These are phyloP conservation scores for Daphne laureola DNA, from an alignment of 441 rosid genomes.

Conservation along the genomic window DNA sequence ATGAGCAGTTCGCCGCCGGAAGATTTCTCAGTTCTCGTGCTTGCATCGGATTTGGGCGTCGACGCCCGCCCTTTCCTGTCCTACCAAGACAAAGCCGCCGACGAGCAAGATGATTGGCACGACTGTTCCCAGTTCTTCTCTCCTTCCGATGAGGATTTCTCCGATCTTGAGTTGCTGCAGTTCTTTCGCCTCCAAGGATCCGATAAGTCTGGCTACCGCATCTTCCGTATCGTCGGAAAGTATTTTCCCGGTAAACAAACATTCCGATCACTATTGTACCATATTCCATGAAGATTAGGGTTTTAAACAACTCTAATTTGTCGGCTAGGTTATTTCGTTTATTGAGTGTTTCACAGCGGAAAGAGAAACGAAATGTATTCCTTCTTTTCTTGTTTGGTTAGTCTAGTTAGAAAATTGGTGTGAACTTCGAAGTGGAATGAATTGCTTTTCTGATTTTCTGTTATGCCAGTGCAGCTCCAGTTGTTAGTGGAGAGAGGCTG, in stretches of 20 bases:
- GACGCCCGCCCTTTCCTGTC: constrained; percentile 68
- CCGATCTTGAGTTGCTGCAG: constrained; percentile 71
- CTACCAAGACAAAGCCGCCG: constrained; percentile 15
- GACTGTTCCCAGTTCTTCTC: constrained; percentile 59
- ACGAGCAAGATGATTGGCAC: constrained; percentile 59
- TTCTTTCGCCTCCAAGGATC: constrained; percentile 49
- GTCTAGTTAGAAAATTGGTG: too few relatives aligned
- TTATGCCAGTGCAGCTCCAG: constrained; percentile 46
- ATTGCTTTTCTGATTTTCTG: constrained; percentile 6
- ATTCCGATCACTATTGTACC: neutral
- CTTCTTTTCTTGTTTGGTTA: neutral
- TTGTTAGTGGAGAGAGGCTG: constrained; percentile 50
- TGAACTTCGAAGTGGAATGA: neutral
- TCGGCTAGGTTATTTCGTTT: too few relatives aligned
- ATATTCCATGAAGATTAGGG: neutral
- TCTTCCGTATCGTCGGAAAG: constrained; percentile 58
- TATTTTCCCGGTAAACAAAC: constrained; percentile 48
- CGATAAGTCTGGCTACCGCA: constrained; percentile 51
- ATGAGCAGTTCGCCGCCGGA: constrained; percentile 37
- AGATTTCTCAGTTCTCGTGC: constrained; percentile 71
- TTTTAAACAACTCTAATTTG: too few relatives aligned
- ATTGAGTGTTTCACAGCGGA: too few relatives aligned
- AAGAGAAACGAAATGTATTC: neutral
- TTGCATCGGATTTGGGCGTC: constrained; percentile 83
- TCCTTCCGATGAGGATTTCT: constrained; percentile 57